Percentiles rank a stretch among this genome's conserved stretches.
These are phyloP conservation scores for Zymoseptoria passerinii DNA, from an alignment of 2,329 filamentous ascomycete species.

Conservation along the genomic window DNA sequence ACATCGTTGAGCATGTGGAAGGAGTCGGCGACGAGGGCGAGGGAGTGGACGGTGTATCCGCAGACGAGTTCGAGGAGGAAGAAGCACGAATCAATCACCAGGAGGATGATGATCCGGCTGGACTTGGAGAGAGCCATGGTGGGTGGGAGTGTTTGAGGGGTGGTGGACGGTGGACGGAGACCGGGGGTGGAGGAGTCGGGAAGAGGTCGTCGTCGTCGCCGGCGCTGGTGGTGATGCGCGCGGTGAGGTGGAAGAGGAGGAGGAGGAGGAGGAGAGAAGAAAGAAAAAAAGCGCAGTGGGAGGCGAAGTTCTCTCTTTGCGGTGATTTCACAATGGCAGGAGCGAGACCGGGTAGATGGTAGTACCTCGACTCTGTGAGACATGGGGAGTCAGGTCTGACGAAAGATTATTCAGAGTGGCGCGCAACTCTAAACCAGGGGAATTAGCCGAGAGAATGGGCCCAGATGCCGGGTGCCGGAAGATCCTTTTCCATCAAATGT, in stretches of 20 bases:
- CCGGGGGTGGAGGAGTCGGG: neutral
- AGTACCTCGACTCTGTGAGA: too few relatives aligned
- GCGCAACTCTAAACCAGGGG: too few relatives aligned
- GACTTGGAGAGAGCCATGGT: conserved; percentile 85
- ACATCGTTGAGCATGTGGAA: conserved; percentile 99
- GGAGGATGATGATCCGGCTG: conserved; percentile 83
- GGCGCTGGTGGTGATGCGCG: neutral
- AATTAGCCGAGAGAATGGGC: too few relatives aligned
- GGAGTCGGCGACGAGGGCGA: conserved; percentile 90
- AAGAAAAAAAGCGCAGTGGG: neutral
- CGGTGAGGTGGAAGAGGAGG: neutral
- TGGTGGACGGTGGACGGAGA: neutral
- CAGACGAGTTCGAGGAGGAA: conserved; percentile 82
- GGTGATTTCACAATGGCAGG: too few relatives aligned
- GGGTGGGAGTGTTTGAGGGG: neutral
- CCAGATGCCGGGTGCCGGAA: too few relatives aligned
- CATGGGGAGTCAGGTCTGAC: too few relatives aligned
- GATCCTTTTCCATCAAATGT: neutral
- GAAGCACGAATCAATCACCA: conserved; percentile 81
- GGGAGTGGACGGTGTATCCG: conserved; percentile 79
- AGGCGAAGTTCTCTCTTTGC: too few relatives aligned
- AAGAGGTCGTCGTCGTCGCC: neutral
- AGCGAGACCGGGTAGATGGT: too few relatives aligned
- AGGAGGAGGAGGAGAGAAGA: neutral
- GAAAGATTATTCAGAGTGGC: neutral